These are phyloP conservation scores for Stropharia rugosoannulata DNA, from an alignment of 768 basidiomycete genomes.

Conservation along the genomic window DNA sequence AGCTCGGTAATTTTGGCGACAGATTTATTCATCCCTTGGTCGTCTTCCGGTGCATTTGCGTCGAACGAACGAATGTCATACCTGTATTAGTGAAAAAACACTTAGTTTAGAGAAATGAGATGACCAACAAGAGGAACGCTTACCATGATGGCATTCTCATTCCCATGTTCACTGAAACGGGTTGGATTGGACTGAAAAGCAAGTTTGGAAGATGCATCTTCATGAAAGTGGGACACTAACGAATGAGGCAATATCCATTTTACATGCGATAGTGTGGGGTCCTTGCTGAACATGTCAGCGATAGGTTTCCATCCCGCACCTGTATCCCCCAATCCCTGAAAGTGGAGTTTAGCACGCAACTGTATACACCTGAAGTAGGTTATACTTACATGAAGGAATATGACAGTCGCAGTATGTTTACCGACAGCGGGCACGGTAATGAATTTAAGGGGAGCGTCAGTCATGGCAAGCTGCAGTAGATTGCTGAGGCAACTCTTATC, in stretches of 20 bases:
- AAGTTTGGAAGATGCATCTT: background rate
- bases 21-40: conserved; percentile 70
- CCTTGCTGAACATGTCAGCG: conserved; percentile 60
- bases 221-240: conserved; percentile 36
- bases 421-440: conserved; percentile 52
- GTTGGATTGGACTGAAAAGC: conserved; percentile 43
- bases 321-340: conserved; percentile 73
- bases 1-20: conserved; percentile 60
- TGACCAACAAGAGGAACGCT: conserved; percentile 11
- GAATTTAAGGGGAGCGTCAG: conserved; percentile 40
- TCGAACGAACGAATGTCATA: conserved; percentile 77
- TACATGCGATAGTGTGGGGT: conserved; percentile 62
- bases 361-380: background rate
- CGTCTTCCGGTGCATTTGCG: conserved; percentile 66
- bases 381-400: conserved; percentile 80
- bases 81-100: conserved; percentile 37
- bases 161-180: conserved; percentile 76
- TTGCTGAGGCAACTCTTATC: no score
- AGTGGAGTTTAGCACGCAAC: background rate
- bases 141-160: conserved; percentile 77
- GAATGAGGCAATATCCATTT: conserved; percentile 92
- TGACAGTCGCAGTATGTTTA: conserved; percentile 82
- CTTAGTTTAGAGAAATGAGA: conserved; percentile 5
- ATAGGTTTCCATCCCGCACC: conserved; percentile 79
- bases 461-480: conserved; percentile 20